These are phyloP conservation scores for Neonectria hederae DNA, from an alignment of 2,329 filamentous ascomycete genomes.

Conservation along the genomic window DNA sequence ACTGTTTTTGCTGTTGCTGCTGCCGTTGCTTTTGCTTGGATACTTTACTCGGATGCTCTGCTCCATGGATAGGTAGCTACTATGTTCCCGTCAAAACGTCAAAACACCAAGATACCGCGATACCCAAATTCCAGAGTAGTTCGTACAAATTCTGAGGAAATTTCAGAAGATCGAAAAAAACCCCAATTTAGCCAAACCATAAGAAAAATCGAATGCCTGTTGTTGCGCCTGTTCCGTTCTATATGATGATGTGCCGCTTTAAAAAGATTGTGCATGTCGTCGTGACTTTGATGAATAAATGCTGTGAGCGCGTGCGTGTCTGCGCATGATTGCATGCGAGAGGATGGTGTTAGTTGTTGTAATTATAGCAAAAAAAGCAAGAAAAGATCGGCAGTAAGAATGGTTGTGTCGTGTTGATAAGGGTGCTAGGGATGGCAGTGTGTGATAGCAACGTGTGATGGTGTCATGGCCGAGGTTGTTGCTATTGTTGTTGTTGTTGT, in stretches of 20 bases:
- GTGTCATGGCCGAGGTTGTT: neutral
- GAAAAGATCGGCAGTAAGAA: neutral
- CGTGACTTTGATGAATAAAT: conserved; percentile 20
- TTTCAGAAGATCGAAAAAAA: neutral
- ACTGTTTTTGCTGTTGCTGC: neutral
- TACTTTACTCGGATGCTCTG: too few relatives aligned
- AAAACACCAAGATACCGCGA: neutral
- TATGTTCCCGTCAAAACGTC: too few relatives aligned
- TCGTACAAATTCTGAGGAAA: neutral
- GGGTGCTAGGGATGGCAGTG: conserved; percentile 6
- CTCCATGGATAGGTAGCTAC: neutral
- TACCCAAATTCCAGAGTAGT: neutral
- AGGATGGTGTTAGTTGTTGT: conserved; percentile 2
- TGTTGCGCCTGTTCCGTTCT: conserved; percentile 22
- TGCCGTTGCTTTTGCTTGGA: neutral
- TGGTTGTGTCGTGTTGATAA: conserved; percentile 19
- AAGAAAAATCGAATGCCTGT: neutral
- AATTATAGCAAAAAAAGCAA: conserved; percentile 7
- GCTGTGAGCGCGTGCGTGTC: conserved; percentile 13
- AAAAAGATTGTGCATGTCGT: conserved; percentile 27
- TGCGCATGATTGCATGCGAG: conserved; percentile 12
- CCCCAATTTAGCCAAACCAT: neutral
- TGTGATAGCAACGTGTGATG: neutral
- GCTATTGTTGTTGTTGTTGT: too few relatives aligned
- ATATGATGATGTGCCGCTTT: conserved; percentile 16